Evolutionary conservation across 306 rosid genomes (phyloP).

Genomic region (Prunus campanulata): DNA sequence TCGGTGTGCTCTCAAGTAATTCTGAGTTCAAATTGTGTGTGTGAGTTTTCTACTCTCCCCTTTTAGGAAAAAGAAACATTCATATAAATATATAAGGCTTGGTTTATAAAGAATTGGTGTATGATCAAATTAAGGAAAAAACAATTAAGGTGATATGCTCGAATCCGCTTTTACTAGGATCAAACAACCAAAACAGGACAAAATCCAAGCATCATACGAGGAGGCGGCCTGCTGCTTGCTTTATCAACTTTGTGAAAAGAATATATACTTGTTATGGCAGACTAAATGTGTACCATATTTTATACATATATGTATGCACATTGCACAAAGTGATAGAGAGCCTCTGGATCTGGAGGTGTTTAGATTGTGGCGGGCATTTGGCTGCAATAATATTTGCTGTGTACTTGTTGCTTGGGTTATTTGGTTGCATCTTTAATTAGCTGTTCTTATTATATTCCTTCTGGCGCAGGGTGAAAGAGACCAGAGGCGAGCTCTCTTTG

Average conservation of each 20-base stretch:
- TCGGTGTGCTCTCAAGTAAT: fast-evolving
- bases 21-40: too few species aligned
- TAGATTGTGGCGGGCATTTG: constrained; percentile 9
- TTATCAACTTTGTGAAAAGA: background rate
- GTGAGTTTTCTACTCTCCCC: too few species aligned
- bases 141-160: background rate
- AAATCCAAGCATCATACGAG: constrained; percentile 25
- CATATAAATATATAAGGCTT: too few species aligned
- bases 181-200: constrained; percentile 38
- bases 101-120: background rate
- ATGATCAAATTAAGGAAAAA: background rate
- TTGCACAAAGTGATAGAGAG: constrained; percentile 1
- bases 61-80: too few species aligned
- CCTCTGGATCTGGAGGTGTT: background rate
- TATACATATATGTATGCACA: background rate
- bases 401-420: background rate
- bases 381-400: background rate
- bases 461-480: background rate
- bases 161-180: constrained; percentile 31
- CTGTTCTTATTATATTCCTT: background rate
- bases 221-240: background rate
- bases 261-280: background rate
- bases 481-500: background rate
- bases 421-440: background rate
- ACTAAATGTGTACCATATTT: background rate